Conservation (phyloP, 2,329 filamentous ascomycete species). For the Stemphylium beticola region DNA sequence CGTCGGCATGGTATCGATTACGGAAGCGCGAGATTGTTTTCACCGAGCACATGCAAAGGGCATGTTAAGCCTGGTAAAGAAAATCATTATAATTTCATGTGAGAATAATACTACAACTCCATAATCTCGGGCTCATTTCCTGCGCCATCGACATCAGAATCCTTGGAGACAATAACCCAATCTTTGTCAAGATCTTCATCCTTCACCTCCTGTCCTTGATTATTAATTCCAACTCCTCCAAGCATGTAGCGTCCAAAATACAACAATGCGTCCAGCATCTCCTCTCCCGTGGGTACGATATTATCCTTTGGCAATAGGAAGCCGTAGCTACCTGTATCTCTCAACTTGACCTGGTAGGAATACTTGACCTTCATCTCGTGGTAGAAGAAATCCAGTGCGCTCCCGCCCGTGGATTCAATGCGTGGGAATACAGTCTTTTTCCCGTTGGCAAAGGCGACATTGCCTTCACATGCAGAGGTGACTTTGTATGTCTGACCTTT, state of each 20-base stretch:
- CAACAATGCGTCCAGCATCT: constrained; percentile 81
- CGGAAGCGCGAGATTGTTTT: background rate
- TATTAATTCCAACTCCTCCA: constrained; percentile 47
- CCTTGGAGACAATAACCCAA: background rate
- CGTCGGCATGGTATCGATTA: background rate
- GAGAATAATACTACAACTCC: constrained; percentile 5
- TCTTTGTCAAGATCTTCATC: background rate
- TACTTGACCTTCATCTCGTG: constrained; percentile 82
- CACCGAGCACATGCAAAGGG: background rate
- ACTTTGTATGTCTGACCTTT: constrained; percentile 72
- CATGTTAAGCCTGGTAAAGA: background rate
- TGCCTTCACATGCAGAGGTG: constrained; percentile 84
- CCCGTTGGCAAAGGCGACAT: constrained; percentile 56
- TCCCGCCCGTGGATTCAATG: constrained; percentile 80
- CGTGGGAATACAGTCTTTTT: constrained; percentile 53
- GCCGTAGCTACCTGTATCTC: constrained; percentile 92
- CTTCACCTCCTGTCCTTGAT: background rate
- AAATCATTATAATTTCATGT: background rate
- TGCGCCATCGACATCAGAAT: background rate
- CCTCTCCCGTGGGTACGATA: constrained; percentile 87
- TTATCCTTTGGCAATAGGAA: constrained; percentile 87
- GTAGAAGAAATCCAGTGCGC: constrained; percentile 94
- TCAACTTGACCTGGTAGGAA: constrained; percentile 91
- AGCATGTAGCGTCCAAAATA: constrained; percentile 83
- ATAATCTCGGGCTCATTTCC: constrained; percentile 3